Conservation (phyloP, 176 grass and related monocot genomes). For the Calamus simplicifolius region DNA sequence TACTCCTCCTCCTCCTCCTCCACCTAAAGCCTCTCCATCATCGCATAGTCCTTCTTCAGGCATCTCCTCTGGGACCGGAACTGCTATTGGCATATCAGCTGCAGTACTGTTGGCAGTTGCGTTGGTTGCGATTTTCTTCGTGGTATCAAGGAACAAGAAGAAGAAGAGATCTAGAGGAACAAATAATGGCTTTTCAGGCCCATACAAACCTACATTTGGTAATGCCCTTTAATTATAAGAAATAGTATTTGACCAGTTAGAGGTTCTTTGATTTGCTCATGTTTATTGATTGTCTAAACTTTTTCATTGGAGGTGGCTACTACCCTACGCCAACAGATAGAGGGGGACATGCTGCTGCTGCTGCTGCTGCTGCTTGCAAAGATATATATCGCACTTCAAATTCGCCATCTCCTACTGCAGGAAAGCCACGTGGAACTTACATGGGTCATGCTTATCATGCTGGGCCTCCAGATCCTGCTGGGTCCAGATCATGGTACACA, state of each 20-base stretch:
- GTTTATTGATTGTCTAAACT: background rate
- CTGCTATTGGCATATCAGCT: slow-evolving; percentile 32
- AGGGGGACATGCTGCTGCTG: too few relatives aligned
- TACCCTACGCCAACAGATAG: background rate
- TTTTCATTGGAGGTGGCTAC: background rate
- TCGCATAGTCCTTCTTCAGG: background rate
- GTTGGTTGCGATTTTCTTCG: slow-evolving; percentile 20
- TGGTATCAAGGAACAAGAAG: slow-evolving; percentile 10
- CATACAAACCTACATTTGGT: background rate
- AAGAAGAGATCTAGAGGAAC: slow-evolving; percentile 3
- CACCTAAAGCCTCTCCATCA: too few relatives aligned
- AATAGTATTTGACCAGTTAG: background rate
- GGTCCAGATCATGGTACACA: slow-evolving; percentile 45
- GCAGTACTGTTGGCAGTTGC: slow-evolving; percentile 30
- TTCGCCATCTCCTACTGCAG: slow-evolving; percentile 15
- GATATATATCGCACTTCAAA: slow-evolving; percentile 22
- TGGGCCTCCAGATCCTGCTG: slow-evolving; percentile 3
- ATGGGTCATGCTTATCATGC: background rate
- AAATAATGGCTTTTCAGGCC: background rate
- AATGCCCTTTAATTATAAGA: background rate
- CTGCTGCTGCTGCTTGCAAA: slow-evolving; percentile 1
- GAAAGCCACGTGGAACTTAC: slow-evolving; percentile 25
- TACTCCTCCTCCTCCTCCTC: too few relatives aligned
- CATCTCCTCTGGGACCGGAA: slow-evolving; percentile 1
- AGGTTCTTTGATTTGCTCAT: background rate